Conservation (phyloP, 495 filamentous ascomycete genomes). For the Penicillium paradoxum region DNA sequence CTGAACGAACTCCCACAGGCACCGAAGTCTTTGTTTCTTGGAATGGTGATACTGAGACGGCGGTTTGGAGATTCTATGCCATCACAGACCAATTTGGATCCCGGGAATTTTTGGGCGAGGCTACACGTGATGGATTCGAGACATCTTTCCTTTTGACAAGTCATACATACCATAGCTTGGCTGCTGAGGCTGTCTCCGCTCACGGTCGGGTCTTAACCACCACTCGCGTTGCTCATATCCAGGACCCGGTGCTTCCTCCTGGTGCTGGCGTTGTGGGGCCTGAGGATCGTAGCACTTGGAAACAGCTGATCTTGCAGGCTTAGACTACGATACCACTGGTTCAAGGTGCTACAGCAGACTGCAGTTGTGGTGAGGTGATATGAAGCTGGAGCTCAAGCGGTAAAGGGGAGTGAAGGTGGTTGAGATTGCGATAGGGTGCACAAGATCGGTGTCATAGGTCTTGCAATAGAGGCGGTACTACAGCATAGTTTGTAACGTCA, state of each 20-base stretch:
- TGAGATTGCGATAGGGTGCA: background rate
- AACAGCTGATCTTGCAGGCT: conserved; percentile 10
- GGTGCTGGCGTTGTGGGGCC: background rate
- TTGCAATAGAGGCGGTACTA: background rate
- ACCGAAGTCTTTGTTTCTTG: conserved; percentile 38
- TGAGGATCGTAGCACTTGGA: conserved; percentile 3
- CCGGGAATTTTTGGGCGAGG: conserved; percentile 32
- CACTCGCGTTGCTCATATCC: conserved; percentile 18
- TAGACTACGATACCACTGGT: background rate
- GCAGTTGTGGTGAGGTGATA: background rate
- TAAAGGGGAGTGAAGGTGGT: background rate
- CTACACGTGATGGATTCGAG: conserved; percentile 33
- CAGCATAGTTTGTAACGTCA: background rate
- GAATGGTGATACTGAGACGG: conserved; percentile 42
- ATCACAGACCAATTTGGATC: conserved; percentile 31
- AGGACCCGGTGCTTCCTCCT: conserved; percentile 20
- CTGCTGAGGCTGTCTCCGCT: conserved; percentile 16
- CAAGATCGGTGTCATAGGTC: background rate
- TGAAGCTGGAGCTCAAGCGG: background rate
- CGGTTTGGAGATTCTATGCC: conserved; percentile 35
- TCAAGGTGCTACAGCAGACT: background rate
- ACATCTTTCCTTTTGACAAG: conserved; percentile 24
- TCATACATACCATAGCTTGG: conserved; percentile 3
- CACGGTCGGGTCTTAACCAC: conserved; percentile 24
- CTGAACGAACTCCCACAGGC: conserved; percentile 22